Evolutionary conservation across 805 yeast species (phyloP), one percentile per base, ranked within the genome.

Genomic region (Teunomyces barrocoloradensis): DNA sequence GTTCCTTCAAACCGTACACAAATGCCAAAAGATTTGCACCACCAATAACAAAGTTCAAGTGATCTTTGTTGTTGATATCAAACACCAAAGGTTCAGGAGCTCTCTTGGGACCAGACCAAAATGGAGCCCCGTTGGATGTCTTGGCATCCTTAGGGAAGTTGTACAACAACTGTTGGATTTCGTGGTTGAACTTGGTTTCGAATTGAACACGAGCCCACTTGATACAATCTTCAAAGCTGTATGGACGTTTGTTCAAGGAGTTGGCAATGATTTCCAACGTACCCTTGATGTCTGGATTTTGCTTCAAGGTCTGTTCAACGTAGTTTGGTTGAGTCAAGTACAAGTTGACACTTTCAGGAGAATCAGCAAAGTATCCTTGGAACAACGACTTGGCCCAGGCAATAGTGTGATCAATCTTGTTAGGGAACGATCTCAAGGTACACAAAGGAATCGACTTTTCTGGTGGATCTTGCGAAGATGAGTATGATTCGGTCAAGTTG

Each of bases 311-410:
- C 52, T 85, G 82, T 71, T 92, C 97, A 39, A 92, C 92, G 67
- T 85, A 94, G 70, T 90, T 85, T 51, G 97, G 94, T 69, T 94
- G 97, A 29, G 91, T 76, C 63, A 94, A 73, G 69, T 90, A 94
- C 63, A 89, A 69, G 66, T 94, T 94, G 46, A 91, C 98, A 59
- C 89, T 89, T 67, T 89, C 96, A 15, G 96, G 91, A n/a, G 89
- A 78, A 51, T 92, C 97, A 32, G 82, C 75, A 67, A 94, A 94
- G 61, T 82, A 89, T 17, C 94, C 96, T 75, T 87, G 94, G 78
- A 94, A 94, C 63, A 89, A 76, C 15, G 90, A 84, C 72, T 95
- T 95, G 12, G 98, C 96, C 99, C 99, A 94, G 5, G 99, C 98
- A 71, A 94, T 94, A 1, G 99, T 94, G 64, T 94, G 99, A 65